A percentile compares a stretch with the other conserved stretches of the same genome.
phyloP scores from a whole-genome alignment of 106 monocot species.

The Acorus calamus region DNA sequence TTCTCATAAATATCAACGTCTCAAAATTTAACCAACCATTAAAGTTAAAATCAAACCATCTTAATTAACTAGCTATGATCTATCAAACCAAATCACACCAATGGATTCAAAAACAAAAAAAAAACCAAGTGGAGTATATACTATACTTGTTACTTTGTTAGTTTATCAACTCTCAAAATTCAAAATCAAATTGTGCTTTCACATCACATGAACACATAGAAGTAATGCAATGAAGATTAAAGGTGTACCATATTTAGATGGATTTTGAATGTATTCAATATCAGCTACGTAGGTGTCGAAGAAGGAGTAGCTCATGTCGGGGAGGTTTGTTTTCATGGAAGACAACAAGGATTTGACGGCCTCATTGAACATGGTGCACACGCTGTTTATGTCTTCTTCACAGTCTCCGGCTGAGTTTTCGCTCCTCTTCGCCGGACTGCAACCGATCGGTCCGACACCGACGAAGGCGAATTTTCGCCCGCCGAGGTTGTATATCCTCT shows the following conservation, averaged over 20 bases:
- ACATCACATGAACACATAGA: too few species aligned
- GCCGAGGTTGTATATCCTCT: slow-evolving; percentile 68
- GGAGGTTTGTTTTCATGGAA: slow-evolving; percentile 25
- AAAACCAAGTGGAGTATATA: too few species aligned
- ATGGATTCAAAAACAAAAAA: too few species aligned
- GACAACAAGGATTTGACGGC: slow-evolving; percentile 26
- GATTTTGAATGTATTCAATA: slow-evolving; percentile 20
- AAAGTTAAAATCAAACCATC: too few species aligned
- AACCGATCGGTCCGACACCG: slow-evolving; percentile 59
- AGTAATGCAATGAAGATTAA: too few species aligned
- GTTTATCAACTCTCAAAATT: too few species aligned
- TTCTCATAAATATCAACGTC: too few species aligned
- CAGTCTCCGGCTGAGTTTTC: slow-evolving; percentile 32
- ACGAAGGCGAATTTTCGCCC: slow-evolving; percentile 59
- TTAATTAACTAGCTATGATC: too few species aligned
- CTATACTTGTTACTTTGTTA: too few species aligned
- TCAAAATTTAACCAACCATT: too few species aligned
- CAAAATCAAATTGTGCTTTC: too few species aligned
- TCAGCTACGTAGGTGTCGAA: slow-evolving; percentile 41
- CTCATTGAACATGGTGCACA: slow-evolving; percentile 27
- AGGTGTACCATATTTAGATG: slow-evolving; percentile 22
- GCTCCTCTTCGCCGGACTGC: slow-evolving; percentile 46
- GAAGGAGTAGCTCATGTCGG: slow-evolving; percentile 54
- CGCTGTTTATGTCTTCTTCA: slow-evolving; percentile 23
- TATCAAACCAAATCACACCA: too few species aligned